A percentile compares a stretch with the other conserved stretches of the same genome.
phyloP scores from a whole-genome alignment of 139 green algal species.

The Asterochloris erici region DNA sequence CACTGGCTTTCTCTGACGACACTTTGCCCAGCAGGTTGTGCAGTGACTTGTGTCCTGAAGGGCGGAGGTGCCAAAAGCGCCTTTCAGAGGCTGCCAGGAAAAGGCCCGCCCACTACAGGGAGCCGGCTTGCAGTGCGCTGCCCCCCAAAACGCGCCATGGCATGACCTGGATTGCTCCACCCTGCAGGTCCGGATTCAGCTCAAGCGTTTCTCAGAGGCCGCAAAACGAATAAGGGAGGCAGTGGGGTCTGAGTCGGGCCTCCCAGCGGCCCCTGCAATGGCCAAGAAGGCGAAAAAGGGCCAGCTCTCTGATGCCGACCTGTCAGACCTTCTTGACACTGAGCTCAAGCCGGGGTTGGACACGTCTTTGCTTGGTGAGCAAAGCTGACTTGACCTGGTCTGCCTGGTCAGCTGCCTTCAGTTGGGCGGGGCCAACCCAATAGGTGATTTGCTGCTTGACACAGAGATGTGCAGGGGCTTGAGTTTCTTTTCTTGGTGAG shows the following conservation, averaged over 20 bases:
- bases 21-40: too few relatives aligned
- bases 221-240: constrained; percentile 23
- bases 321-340: constrained; percentile 43
- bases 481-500: not conserved
- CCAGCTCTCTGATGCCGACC: constrained; percentile 19
- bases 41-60: too few relatives aligned
- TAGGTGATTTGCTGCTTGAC: not conserved
- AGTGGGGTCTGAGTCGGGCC: constrained; percentile 1
- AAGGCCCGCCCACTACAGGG: too few relatives aligned
- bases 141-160: not conserved
- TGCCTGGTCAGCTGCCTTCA: too few relatives aligned
- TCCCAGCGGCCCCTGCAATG: not conserved
- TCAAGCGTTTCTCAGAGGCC: constrained; percentile 63
- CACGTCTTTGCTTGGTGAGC: constrained; percentile 50
- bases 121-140: too few relatives aligned
- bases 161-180: not conserved
- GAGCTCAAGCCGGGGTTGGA: constrained; percentile 49
- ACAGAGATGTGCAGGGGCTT: not conserved
- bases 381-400: not conserved
- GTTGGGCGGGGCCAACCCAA: too few relatives aligned
- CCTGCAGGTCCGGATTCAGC: constrained; percentile 71
- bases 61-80: too few relatives aligned
- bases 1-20: too few relatives aligned
- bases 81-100: too few relatives aligned
- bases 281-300: not conserved